Percentiles rank a stretch among this genome's conserved stretches.
phyloP scores from a whole-genome alignment of 352 stramenopile species.

The Globisporangium cederbergense region DNA sequence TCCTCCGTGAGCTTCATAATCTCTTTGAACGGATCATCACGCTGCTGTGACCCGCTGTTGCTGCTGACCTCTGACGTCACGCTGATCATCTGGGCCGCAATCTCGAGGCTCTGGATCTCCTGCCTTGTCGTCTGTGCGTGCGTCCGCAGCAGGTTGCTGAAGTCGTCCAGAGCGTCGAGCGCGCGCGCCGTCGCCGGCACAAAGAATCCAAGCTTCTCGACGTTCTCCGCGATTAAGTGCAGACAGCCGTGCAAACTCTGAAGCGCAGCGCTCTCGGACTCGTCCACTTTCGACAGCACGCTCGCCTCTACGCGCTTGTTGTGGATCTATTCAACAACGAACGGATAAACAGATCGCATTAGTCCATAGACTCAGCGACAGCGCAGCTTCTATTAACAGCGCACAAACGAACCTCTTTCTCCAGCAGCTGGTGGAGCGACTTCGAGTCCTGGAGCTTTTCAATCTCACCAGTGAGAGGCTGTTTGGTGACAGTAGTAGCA shows the following conservation, averaged over 20 bases:
- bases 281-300: conserved; percentile 28
- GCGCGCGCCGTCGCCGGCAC: conserved; percentile 36
- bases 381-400: not conserved
- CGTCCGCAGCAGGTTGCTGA: conserved; percentile 45
- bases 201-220: conserved; percentile 48
- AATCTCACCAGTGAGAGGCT: conserved; percentile 15
- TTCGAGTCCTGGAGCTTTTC: conserved; percentile 28
- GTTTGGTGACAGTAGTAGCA: not conserved
- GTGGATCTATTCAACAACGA: conserved; percentile 19
- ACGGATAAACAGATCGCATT: not conserved
- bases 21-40: conserved; percentile 25
- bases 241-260: conserved; percentile 43
- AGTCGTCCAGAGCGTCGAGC: conserved; percentile 53
- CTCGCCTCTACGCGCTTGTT: conserved; percentile 31
- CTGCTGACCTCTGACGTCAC: conserved; percentile 34
- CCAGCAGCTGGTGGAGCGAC: conserved; percentile 41
- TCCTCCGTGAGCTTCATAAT: conserved; percentile 41
- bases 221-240: conserved; percentile 33
- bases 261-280: conserved; percentile 31
- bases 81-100: conserved; percentile 54
- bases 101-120: conserved; percentile 71
- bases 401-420: conserved; percentile 23
- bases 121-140: conserved; percentile 50
- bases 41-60: conserved; percentile 11
- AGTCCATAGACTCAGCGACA: not conserved